Evolutionary conservation across 495 filamentous ascomycete species (phyloP).

Genomic region (Hypoxylon intermedium): DNA sequence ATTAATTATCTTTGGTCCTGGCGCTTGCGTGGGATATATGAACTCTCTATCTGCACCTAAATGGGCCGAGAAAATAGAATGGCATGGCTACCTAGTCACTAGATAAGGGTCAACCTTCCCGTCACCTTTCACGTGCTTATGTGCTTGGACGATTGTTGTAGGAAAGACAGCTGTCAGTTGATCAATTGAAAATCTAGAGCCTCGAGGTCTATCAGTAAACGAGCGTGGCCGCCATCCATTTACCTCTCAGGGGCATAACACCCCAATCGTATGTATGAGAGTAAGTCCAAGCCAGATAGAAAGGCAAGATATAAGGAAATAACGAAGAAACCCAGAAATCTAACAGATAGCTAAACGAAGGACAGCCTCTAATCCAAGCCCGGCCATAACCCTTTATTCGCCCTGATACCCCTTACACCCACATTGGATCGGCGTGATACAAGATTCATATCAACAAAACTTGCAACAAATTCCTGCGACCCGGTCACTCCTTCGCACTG

Average conservation of each 20-base stretch:
- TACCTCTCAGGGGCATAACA: neutral
- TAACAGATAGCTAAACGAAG: constrained; percentile 7
- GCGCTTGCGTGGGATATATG: neutral
- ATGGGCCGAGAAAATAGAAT: neutral
- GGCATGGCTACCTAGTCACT: neutral
- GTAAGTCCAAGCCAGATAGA: neutral
- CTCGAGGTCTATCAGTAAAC: constrained; percentile 28
- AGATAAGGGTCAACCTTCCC: neutral
- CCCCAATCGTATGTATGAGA: neutral
- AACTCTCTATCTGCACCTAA: neutral
- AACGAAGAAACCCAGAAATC: constrained; percentile 4
- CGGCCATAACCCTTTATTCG: neutral
- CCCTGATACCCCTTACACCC: neutral
- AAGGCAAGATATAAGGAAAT: neutral
- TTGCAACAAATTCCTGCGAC: neutral
- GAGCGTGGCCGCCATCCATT: constrained; percentile 7
- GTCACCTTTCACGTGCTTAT: neutral
- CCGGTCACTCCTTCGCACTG: neutral
- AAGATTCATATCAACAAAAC: neutral
- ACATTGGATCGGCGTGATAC: neutral
- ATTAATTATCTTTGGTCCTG: neutral
- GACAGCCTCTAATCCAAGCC: neutral
- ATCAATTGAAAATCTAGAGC: constrained; percentile 3
- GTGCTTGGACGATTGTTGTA: neutral
- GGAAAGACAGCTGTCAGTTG: constrained; percentile 2